Percentiles rank a stretch among this genome's conserved stretches.
phyloP scores from a whole-genome alignment of 1,284 basidiomycete species.

The Microbotryomycetes sp. region DNA sequence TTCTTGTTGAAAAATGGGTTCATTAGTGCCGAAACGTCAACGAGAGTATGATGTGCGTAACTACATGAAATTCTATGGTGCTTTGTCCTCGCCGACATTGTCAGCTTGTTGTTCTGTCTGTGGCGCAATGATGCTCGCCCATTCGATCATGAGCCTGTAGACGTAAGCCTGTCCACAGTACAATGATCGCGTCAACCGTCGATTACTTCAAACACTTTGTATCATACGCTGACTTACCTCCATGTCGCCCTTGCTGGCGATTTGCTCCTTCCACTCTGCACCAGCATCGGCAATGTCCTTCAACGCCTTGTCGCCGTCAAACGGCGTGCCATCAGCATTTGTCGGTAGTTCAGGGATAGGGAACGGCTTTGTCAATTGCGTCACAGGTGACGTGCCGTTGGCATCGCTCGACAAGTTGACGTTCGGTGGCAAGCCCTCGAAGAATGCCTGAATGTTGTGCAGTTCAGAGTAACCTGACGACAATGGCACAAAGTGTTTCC shows the following conservation, averaged over 20 bases:
- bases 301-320: conserved; percentile 66
- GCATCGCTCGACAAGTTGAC: conserved; percentile 34
- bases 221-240: conserved; percentile 50
- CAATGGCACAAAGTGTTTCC: conserved; percentile 88
- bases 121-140: conserved; percentile 65
- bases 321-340: conserved; percentile 41
- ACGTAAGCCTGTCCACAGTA: conserved; percentile 50
- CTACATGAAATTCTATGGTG: conserved; percentile 58
- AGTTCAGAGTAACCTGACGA: conserved; percentile 79
- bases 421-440: conserved; percentile 55
- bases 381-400: conserved; percentile 49
- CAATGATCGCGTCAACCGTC: conserved; percentile 1
- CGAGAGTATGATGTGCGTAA: too few species aligned
- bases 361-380: conserved; percentile 27
- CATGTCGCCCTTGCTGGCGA: conserved; percentile 78
- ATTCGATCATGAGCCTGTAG: conserved; percentile 83
- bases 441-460: conserved; percentile 85
- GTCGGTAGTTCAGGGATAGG: conserved; percentile 18
- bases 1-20: too few species aligned
- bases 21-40: too few species aligned
- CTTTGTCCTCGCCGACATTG: conserved; percentile 69
- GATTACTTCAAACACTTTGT: conserved; percentile 15
- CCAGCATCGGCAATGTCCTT: conserved; percentile 77
- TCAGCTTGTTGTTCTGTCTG: background rate
- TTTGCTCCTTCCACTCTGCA: conserved; percentile 77